Evolutionary conservation across 352 stramenopile species (phyloP), one percentile per base, ranked within the genome.

Genomic region (Phytophthora pini): DNA sequence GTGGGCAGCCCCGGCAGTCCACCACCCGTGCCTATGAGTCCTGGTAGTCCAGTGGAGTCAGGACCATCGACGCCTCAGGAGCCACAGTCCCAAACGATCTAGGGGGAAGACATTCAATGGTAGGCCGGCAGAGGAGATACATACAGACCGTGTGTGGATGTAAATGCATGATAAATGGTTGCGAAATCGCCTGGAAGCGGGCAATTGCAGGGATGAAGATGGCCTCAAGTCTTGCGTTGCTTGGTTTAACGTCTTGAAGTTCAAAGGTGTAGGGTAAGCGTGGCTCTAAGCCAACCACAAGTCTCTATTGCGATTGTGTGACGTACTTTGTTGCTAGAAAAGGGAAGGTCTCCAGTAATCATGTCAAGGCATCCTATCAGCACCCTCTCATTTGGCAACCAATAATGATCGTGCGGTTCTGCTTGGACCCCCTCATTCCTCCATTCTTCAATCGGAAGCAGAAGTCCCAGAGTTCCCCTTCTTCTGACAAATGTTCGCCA

Each of bases 381-480:
- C 9, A 46, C 10, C n/a, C 29, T 27, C 51, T 59, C 4, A 59
- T 50, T 59, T 32, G 15, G 49, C 40, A 57, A 65, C 38, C 27
- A 8, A 60, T 54, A 13, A 13, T 22, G 52, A 53, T 50, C 40
- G 31, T 70, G 57, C 50, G 65, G 65, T 43, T 62, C 36, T 34
- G 13, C 22, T 56, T 45, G 11, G 54, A 29, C 47, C 31, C 24
- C 40, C 15, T 47, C 11, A 24, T 29, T 22, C 43, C 27, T 31
- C 70, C 72, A 75, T 65, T 76, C 62, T 63, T 67, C 71, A 75
- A 74, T 80, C 56, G 59, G 57, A 77, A 79, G 63, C 74, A 67
- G 69, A 66, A 53, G 50, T 32, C 34, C 31, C 39, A 58, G 5
- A 31, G 10, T 54, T 40, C 27, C 26, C 45, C 41, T 52, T 3